phyloP scores from a whole-genome alignment of 2,329 filamentous ascomycete species.

The Neophaeococcomyces mojaviensis region DNA sequence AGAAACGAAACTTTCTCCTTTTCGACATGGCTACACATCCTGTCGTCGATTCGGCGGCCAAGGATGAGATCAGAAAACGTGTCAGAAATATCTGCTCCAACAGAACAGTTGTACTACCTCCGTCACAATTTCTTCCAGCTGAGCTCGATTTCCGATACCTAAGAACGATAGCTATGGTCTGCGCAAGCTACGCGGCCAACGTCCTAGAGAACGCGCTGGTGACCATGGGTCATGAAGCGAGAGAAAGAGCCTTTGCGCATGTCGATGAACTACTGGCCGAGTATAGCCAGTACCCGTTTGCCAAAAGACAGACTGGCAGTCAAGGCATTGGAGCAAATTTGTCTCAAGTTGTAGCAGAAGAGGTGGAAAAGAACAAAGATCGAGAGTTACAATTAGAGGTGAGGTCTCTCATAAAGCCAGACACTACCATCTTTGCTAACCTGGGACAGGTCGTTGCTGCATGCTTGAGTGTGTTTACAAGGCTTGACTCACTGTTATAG shows the following conservation, averaged over 20 bases:
- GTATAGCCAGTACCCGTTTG: conserved; percentile 97
- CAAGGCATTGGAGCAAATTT: conserved; percentile 88
- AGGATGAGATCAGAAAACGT: conserved; percentile 90
- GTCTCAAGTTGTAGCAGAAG: conserved; percentile 77
- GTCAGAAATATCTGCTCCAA: conserved; percentile 89
- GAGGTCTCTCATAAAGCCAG: conserved; percentile 26
- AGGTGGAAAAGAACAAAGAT: conserved; percentile 78
- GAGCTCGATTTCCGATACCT: conserved; percentile 90
- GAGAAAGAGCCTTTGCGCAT: conserved; percentile 91
- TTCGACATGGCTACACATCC: conserved; percentile 99
- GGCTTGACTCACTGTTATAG: conserved; percentile 88
- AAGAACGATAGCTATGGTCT: conserved; percentile 91
- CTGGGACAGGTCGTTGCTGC: conserved; percentile 67
- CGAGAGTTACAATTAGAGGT: conserved; percentile 96
- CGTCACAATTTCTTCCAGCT: conserved; percentile 84
- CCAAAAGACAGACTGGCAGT: conserved; percentile 64
- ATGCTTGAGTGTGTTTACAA: conserved; percentile 93
- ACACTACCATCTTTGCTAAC: conserved; percentile 5
- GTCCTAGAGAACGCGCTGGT: conserved; percentile 96
- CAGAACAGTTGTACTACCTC: conserved; percentile 82
- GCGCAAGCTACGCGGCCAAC: conserved; percentile 94
- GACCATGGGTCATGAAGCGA: conserved; percentile 84
- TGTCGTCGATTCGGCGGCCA: conserved; percentile 89
- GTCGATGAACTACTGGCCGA: conserved; percentile 93
- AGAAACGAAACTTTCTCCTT: conserved; percentile 98